Percentiles rank a stretch among this genome's conserved stretches.
phyloP scores from a whole-genome alignment of 2,329 filamentous ascomycete species.

The Dothideomycetidae sp. region DNA sequence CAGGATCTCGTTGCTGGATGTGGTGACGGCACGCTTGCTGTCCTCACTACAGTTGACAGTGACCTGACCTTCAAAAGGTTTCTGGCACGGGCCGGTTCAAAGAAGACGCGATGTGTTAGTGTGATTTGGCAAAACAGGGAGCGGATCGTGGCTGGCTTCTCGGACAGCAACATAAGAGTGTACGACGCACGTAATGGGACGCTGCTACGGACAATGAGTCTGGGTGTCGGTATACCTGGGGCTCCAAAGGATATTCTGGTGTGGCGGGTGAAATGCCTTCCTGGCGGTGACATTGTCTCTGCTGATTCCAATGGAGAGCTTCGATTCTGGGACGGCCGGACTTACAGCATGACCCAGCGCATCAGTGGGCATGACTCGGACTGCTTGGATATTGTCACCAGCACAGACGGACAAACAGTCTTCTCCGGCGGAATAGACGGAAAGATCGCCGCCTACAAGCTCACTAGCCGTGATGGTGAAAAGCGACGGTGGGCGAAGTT shows the following conservation, averaged over 20 bases:
- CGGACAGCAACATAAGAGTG: constrained; percentile 87
- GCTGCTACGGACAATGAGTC: constrained; percentile 65
- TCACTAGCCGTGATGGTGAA: constrained; percentile 34
- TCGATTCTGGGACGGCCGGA: constrained; percentile 85
- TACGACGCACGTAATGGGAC: constrained; percentile 73
- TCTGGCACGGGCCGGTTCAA: constrained; percentile 61
- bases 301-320: constrained; percentile 91
- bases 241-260: constrained; percentile 77
- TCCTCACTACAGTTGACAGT: constrained; percentile 74
- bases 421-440: constrained; percentile 88
- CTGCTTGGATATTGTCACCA: constrained; percentile 73
- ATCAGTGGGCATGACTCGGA: constrained; percentile 81
- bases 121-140: constrained; percentile 78
- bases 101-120: constrained; percentile 79
- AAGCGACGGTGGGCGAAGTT: constrained; percentile 64
- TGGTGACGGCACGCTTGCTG: constrained; percentile 74
- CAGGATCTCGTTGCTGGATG: constrained; percentile 72
- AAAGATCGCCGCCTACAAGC: constrained; percentile 69
- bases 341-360: constrained; percentile 74
- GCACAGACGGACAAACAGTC: constrained; percentile 64
- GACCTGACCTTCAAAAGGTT: constrained; percentile 69
- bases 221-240: constrained; percentile 63
- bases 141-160: constrained; percentile 76
- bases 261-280: constrained; percentile 82
- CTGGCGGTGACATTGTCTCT: constrained; percentile 80